Conservation (phyloP, 768 basidiomycete genomes). For the Tricholoma sp. region DNA sequence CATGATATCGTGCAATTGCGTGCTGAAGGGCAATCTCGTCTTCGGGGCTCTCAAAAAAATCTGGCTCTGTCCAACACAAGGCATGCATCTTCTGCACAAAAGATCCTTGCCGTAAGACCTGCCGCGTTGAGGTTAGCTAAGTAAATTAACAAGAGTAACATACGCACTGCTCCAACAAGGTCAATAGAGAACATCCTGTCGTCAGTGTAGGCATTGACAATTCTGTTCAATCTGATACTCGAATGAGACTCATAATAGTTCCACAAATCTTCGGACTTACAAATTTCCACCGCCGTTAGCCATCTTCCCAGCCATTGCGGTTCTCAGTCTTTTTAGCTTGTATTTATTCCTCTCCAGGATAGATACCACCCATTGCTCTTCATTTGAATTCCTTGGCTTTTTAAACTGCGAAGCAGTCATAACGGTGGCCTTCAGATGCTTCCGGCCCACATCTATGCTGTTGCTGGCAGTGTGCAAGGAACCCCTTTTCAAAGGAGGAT, state of each 20-base stretch:
- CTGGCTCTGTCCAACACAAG: slow-evolving; percentile 39
- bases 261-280: not conserved
- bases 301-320: not conserved
- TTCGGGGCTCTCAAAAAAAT: slow-evolving; percentile 26
- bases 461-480: slow-evolving; percentile 1
- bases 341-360: not conserved
- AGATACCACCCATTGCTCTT: not conserved
- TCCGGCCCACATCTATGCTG: not conserved
- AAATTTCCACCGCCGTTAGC: not conserved
- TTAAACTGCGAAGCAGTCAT: not conserved
- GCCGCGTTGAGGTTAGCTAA: not conserved
- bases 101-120: slow-evolving; percentile 31
- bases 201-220: slow-evolving; percentile 7
- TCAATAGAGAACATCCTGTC: slow-evolving; percentile 9
- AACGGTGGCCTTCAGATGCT: slow-evolving; percentile 1
- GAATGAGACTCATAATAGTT: not conserved
- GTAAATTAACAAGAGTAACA: not conserved
- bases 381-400: not conserved
- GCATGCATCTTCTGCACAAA: slow-evolving; percentile 42
- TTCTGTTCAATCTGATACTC: slow-evolving; percentile 1
- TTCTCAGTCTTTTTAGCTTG: not conserved
- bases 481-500: slow-evolving; percentile 1
- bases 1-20: slow-evolving; percentile 46
- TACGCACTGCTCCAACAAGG: slow-evolving; percentile 11
- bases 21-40: slow-evolving; percentile 34